phyloP scores from a whole-genome alignment of 208 protist species.

The Leishmania arabica region DNA sequence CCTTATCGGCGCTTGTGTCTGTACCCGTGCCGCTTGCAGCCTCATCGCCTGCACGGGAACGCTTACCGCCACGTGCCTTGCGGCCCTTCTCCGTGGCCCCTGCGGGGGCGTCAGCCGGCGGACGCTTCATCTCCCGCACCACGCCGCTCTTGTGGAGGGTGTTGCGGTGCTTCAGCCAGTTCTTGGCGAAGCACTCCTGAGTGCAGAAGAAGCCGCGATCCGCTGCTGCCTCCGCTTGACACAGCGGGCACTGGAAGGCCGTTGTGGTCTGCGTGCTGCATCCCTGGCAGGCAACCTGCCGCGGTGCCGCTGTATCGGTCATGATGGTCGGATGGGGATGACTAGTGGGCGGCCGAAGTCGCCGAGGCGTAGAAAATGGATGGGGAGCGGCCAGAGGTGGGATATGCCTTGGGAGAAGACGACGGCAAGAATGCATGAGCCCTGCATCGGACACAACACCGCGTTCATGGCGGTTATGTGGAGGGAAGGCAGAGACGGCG shows the following conservation, averaged over 20 bases:
- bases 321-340: slow-evolving; percentile 1
- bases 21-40: neutral
- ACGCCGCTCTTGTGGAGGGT: slow-evolving; percentile 71
- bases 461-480: neutral
- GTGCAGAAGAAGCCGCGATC: slow-evolving; percentile 82
- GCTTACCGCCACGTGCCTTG: neutral
- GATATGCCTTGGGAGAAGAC: neutral
- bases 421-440: neutral
- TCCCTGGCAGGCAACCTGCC: slow-evolving; percentile 47
- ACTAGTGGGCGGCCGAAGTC: neutral
- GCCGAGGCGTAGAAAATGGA: neutral
- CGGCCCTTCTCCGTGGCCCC: neutral
- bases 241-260: slow-evolving; percentile 84
- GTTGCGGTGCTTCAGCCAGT: slow-evolving; percentile 79
- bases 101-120: neutral
- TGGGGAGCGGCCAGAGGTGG: neutral
- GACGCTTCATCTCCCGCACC: slow-evolving; percentile 51
- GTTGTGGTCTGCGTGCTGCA: slow-evolving; percentile 47
- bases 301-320: neutral
- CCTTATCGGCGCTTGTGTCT: neutral
- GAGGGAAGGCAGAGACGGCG: neutral
- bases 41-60: slow-evolving; percentile 2
- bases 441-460: neutral
- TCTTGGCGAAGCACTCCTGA: slow-evolving; percentile 81
- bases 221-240: slow-evolving; percentile 64